These are phyloP conservation scores for Phytophthora cactorum DNA, from an alignment of 352 stramenopile species.

Conservation along the genomic window DNA sequence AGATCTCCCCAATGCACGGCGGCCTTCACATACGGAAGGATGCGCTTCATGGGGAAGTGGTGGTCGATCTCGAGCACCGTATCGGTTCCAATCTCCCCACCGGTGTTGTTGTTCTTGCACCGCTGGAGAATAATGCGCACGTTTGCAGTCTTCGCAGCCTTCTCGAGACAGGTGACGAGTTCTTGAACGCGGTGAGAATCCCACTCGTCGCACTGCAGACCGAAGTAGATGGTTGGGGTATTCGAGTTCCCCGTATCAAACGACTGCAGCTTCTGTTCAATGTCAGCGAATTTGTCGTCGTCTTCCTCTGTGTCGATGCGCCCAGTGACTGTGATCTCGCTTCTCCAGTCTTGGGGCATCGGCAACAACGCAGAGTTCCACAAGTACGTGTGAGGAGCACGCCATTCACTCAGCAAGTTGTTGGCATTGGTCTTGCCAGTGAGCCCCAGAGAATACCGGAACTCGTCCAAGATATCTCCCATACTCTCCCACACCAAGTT, in stretches of 20 bases:
- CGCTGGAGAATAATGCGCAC: slow-evolving; percentile 58
- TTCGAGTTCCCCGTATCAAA: slow-evolving; percentile 1
- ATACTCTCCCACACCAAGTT: too few species aligned
- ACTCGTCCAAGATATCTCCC: slow-evolving; percentile 39
- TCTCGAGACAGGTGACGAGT: not conserved
- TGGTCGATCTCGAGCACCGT: slow-evolving; percentile 26
- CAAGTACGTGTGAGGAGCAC: slow-evolving; percentile 42
- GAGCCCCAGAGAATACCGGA: slow-evolving; percentile 46
- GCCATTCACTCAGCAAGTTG: slow-evolving; percentile 43
- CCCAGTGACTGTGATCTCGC: slow-evolving; percentile 42
- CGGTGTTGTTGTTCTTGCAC: slow-evolving; percentile 7
- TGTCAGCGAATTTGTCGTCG: not conserved
- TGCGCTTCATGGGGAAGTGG: slow-evolving; percentile 3
- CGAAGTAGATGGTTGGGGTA: slow-evolving; percentile 48
- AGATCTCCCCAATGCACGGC: slow-evolving; percentile 72
- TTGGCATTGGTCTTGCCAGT: slow-evolving; percentile 19
- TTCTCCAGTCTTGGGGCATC: slow-evolving; percentile 49
- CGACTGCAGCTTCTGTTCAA: not conserved
- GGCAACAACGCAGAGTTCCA: slow-evolving; percentile 41
- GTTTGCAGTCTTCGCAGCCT: not conserved
- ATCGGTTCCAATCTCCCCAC: not conserved
- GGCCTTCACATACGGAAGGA: slow-evolving; percentile 63
- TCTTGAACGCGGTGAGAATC: not conserved
- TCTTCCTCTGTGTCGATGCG: too few species aligned
- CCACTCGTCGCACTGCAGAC: slow-evolving; percentile 20